Conservation (phyloP, 768 basidiomycete genomes). For the Russula earlei region DNA sequence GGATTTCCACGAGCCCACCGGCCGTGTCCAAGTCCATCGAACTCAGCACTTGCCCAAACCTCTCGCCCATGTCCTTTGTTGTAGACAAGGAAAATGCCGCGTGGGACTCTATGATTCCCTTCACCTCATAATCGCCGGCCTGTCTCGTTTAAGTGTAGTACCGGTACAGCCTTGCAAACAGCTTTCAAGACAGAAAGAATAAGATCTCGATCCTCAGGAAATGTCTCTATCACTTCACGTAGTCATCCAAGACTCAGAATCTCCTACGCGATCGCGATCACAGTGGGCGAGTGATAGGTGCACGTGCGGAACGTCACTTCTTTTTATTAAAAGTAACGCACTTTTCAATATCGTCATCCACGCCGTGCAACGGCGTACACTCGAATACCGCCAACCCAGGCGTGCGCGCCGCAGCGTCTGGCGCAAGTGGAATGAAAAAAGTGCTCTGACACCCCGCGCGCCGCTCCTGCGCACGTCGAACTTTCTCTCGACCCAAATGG, state of each 20-base stretch:
- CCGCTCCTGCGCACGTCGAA: slow-evolving; percentile 62
- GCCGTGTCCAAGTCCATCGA: slow-evolving; percentile 42
- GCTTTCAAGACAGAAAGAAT: slow-evolving; percentile 46
- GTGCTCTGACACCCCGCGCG: slow-evolving; percentile 44
- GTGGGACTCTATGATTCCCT: slow-evolving; percentile 27
- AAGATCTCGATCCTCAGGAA: slow-evolving; percentile 50
- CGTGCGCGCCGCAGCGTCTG: slow-evolving; percentile 16
- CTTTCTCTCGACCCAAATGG: slow-evolving; percentile 73
- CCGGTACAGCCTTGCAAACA: neutral
- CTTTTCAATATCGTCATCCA: slow-evolving; percentile 34
- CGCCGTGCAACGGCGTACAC: slow-evolving; percentile 54
- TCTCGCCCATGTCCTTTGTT: slow-evolving; percentile 47
- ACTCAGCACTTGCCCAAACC: slow-evolving; percentile 37
- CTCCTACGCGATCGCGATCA: slow-evolving; percentile 35
- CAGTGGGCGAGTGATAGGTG: too few species aligned
- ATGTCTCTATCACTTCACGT: slow-evolving; percentile 47
- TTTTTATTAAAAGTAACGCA: too few species aligned
- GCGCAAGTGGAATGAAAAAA: slow-evolving; percentile 29
- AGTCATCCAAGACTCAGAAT: slow-evolving; percentile 65
- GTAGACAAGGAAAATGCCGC: slow-evolving; percentile 39
- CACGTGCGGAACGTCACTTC: too few species aligned
- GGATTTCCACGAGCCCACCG: slow-evolving; percentile 43
- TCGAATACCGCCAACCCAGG: slow-evolving; percentile 74
- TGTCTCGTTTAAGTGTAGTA: slow-evolving; percentile 22
- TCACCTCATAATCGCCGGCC: slow-evolving; percentile 35